Evolutionary conservation across 257 asterid species (phyloP), one percentile per base, ranked within the genome.

Genomic region (Nicotiana otophora): DNA sequence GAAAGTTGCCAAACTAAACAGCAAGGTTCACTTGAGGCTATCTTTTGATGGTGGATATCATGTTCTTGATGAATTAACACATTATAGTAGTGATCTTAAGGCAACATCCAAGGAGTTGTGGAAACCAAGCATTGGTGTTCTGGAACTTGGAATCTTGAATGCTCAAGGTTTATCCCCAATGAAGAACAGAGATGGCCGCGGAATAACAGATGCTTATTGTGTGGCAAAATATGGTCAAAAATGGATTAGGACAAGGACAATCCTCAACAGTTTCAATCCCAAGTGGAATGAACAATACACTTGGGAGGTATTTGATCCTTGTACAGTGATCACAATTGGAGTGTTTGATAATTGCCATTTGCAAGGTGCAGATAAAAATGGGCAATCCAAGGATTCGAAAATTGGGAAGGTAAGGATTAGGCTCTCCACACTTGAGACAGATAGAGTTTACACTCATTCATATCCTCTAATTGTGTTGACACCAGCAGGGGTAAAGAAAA

Each of bases 171-270:
- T 96, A 77, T 67, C 89, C 1, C 87, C 95, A 0, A 93, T 93
- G 97, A 96, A 94, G 86, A 84, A 80, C 0, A 89, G 79, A 26
- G 92, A 92, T 7, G 94, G 96, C 2, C 85, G 85, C 16, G 96
- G 95, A 55, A 76, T 68, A 69, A 92, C 98, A 0, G 99, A 96
- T 85, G 95, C 98, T 46, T 96, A 93, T 60, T 94, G 98, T 79
- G 99, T 96, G 76, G 99, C 98, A 3, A 96, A 96, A 86, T 96
- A 94, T 65, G 99, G 99, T 42, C 99, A 87, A 86, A 96, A 96
- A 69, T 96, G 99, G 99, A 93, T 93, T 78, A 85, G 98, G 79
- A 95, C 99, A 9, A 86, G 98, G 77, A 95, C 98, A 10, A 81
- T 95, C 8, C 80, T 90, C 58, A 87, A 85, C 89, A 91, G 86